Evolutionary conservation across 225 moss, liverwort and hornwort genomes (phyloP), one percentile per base, ranked within the genome.

Genomic region (Climacium dendroides): DNA sequence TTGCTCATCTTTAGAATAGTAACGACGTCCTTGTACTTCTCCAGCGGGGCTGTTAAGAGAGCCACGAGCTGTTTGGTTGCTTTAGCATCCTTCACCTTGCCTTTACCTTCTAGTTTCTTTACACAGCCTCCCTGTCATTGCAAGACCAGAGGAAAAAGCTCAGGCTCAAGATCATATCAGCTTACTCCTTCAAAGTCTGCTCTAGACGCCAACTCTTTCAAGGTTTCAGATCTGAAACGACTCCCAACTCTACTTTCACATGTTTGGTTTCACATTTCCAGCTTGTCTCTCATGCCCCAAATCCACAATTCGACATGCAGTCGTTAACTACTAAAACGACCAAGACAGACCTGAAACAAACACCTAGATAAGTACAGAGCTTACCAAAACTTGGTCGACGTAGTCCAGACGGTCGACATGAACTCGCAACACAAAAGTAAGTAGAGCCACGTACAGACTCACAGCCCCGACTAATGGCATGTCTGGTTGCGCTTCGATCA

Each of bases 391-490:
- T 96, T 97, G 98, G 67, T 99, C 98, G 71, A 98, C 98, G 89
- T 98, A 98, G 89, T 97, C 98, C 83, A 98, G 95, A 61, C 96
- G 95, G 89, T 98, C 98, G 89, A 96, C 93, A 67, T 98, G 97
- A 80, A 98, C 98, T 54, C 98, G 96, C 89, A 98, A 82, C 65
- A 97, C 96, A 82, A 98, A 98, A 69, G 98, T 93, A 67, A 98
- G 95, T 28, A 98, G 91, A 41, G 98, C 97, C 87, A 98, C 98
- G 88, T 98, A 95, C 79, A 98, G 88, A 78, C 96, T 98, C 83
- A 98, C 96, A 66, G 98, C 98, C 77, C 98, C 98, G 62, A 98
- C 98, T 88, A 98, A 95, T 62, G 98, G 95, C 98, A 98, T 98
- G 64, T 98, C 98, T 58, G 98, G 95, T 86, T 98, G 98, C 47